These are phyloP conservation scores for Arabidopsis hybrid DNA, from an alignment of 441 rosid species.

Conservation along the genomic window DNA sequence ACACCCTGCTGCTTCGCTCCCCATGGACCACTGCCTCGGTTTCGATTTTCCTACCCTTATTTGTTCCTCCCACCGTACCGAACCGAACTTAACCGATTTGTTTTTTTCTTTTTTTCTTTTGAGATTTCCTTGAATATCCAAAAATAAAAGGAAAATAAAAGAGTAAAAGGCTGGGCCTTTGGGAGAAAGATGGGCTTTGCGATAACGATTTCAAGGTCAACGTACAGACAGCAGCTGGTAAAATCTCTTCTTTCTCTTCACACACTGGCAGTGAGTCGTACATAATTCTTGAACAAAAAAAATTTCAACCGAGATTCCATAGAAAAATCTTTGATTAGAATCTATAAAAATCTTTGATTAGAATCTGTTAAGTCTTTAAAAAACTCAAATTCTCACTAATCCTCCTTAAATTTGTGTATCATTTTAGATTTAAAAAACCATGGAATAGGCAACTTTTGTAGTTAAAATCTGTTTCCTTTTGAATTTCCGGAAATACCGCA, in stretches of 20 bases:
- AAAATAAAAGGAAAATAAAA: not conserved
- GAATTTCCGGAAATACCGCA: not conserved
- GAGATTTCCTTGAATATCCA: not conserved
- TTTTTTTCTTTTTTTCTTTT: not conserved
- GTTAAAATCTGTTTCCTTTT: not conserved
- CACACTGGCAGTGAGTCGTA: not conserved
- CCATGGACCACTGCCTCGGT: constrained; percentile 42
- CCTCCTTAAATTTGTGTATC: too few relatives aligned
- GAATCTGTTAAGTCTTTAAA: too few relatives aligned
- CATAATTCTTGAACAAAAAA: too few relatives aligned
- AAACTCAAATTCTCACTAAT: too few relatives aligned
- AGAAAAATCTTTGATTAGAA: too few relatives aligned
- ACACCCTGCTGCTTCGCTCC: constrained; percentile 35
- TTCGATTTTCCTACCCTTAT: constrained; percentile 20
- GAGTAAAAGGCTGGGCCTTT: constrained; percentile 22
- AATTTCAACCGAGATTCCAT: too few relatives aligned
- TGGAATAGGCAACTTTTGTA: not conserved
- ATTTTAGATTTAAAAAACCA: too few relatives aligned
- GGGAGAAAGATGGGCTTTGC: not conserved
- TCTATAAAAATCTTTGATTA: too few relatives aligned
- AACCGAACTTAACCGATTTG: not conserved
- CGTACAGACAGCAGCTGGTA: not conserved
- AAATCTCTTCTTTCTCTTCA: not conserved
- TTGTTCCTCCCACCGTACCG: constrained; percentile 5
- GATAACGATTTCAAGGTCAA: constrained; percentile 6